Base-by-base conservation (phyloP, 2,329 filamentous ascomycete species). In the Pseudonectria foliicola region DNA sequence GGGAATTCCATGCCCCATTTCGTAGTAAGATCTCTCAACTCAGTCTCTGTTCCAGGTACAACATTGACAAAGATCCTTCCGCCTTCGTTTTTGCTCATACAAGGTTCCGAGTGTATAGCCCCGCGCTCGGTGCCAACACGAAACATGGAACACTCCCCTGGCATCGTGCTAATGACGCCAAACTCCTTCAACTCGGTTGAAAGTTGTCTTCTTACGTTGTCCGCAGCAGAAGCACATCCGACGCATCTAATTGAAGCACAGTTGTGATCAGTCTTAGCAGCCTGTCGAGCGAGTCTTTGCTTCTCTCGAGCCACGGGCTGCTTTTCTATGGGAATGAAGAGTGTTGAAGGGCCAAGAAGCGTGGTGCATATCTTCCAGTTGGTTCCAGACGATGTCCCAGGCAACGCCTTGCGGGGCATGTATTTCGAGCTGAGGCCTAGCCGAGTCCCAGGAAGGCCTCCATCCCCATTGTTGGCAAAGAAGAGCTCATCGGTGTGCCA, bases 401-500 rank as follows among this genome's bases (percentile, higher is more conserved):
- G 8, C 5, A 6, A 10, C n/a, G 7, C 13, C 5, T 7, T 31
- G 3, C 13, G 27, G 5, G 12, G 6, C 7, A 10, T 24, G 5
- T 38, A 28, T 5, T 36, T 13, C 0, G 38, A 42, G 12, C 39
- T 44, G 0, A 48, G 23, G 2, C 44, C 42, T 10, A 48, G 8
- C 0, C 42, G 10, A 0, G 38, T 44, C 0, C 45, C 45, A 6
- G 39, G 44, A 2, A 49, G 37, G 15, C 37, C 36, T 10, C 47
- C 45, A 4, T 38, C 40, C 6, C 33, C 36, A 14, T 38, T 5
- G 2, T 47, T 31, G 31, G 39, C 39, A 40, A 62, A 72, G 48
- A 71, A 71, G 12, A 67, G 49, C 36, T 72, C 67, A 40, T 72
- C 68, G 0, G 64, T 65, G 39, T 72, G 68, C 68, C 68, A 71